Percentiles rank a stretch among this genome's conserved stretches.
These are phyloP conservation scores for Phytophthora tubulina DNA, from an alignment of 352 stramenopile species.

Conservation along the genomic window DNA sequence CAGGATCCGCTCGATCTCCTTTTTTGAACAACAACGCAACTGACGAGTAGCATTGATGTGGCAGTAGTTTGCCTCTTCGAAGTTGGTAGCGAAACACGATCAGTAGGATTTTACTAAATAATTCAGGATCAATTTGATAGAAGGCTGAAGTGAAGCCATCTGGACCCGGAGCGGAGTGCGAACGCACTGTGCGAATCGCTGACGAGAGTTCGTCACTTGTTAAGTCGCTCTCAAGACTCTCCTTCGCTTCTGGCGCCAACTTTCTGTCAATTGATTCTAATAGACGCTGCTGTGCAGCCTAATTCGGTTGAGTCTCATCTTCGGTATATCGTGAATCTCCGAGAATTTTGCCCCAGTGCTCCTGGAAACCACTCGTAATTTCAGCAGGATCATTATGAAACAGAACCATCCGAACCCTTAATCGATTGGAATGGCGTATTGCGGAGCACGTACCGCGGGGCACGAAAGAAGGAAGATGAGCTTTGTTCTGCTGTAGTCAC, in stretches of 20 bases:
- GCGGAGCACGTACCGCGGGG: slow-evolving; percentile 1
- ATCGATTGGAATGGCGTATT: slow-evolving; percentile 10
- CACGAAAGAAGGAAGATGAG: slow-evolving; percentile 9
- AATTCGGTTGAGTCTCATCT: neutral
- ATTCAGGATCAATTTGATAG: slow-evolving; percentile 7
- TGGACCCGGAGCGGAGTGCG: neutral
- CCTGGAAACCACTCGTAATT: slow-evolving; percentile 3
- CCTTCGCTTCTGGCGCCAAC: neutral
- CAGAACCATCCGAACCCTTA: neutral
- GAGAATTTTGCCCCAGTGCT: slow-evolving; percentile 12
- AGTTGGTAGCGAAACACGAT: slow-evolving; percentile 12
- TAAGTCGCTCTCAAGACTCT: neutral
- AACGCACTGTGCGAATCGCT: too few relatives aligned
- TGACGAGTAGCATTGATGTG: slow-evolving; percentile 7
- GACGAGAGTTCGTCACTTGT: neutral
- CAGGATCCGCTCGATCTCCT: slow-evolving; percentile 3
- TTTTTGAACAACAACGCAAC: slow-evolving; percentile 12
- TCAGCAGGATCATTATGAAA: slow-evolving; percentile 2
- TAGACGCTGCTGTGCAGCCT: neutral
- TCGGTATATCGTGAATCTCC: neutral
- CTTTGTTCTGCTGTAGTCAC: slow-evolving; percentile 3
- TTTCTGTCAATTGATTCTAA: slow-evolving; percentile 3
- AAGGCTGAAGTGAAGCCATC: slow-evolving; percentile 10
- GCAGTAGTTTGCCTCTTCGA: neutral
- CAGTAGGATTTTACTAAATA: slow-evolving; percentile 1